Evolutionary conservation across 2,329 filamentous ascomycete genomes (phyloP).

Genomic region (Aspergillus sp.): DNA sequence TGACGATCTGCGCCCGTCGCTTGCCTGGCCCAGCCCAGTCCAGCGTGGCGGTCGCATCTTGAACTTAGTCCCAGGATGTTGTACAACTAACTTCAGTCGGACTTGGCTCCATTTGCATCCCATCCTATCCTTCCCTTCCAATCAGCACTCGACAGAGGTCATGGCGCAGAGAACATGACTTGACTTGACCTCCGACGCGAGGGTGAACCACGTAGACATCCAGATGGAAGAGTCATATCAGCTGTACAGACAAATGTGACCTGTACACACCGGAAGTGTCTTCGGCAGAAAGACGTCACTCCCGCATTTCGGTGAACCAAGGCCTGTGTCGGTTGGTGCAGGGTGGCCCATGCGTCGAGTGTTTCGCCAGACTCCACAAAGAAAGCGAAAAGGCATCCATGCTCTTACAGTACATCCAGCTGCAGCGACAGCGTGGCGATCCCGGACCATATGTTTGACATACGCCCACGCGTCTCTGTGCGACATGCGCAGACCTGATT

Average conservation of each 20-base stretch:
- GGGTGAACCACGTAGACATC: no score
- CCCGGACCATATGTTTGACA: slow-evolving; percentile 14
- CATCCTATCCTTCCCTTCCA: no score
- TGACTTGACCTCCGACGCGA: background rate
- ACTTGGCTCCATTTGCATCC: no score
- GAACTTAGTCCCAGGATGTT: background rate
- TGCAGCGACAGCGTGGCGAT: slow-evolving; percentile 5
- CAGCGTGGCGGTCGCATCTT: slow-evolving; percentile 11
- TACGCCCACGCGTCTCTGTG: background rate
- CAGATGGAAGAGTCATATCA: background rate
- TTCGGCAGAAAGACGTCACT: background rate
- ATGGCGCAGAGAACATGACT: background rate
- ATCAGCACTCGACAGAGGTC: background rate
- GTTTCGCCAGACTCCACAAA: background rate
- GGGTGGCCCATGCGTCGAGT: background rate
- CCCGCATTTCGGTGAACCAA: background rate
- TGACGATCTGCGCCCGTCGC: slow-evolving; percentile 20
- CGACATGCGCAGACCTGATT: background rate
- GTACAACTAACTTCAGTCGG: no score
- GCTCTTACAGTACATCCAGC: no score
- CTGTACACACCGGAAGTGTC: background rate
- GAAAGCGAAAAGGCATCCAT: background rate
- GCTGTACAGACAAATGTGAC: background rate
- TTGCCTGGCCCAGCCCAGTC: slow-evolving; percentile 5
- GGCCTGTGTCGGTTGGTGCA: background rate